phyloP scores from a whole-genome alignment of 768 basidiomycete species.

The Lentinula detonsa region DNA sequence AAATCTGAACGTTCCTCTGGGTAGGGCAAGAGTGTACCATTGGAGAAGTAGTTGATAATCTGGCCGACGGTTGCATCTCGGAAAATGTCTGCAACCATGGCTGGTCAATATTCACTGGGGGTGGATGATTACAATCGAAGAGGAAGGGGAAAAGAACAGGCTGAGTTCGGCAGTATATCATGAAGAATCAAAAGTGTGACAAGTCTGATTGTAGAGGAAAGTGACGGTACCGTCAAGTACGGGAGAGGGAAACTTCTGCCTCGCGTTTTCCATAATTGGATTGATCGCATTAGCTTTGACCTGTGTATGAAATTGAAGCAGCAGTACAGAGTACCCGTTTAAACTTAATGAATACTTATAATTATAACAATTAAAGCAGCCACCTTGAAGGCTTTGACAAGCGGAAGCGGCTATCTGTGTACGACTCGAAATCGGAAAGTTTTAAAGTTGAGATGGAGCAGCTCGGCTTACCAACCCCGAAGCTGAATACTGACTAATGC shows the following conservation, averaged over 20 bases:
- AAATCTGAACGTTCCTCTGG: constrained; percentile 14
- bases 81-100: constrained; percentile 12
- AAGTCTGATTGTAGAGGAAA: neutral
- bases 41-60: constrained; percentile 19
- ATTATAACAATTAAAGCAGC: no score
- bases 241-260: neutral
- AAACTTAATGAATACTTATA: no score
- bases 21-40: constrained; percentile 14
- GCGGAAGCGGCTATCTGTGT: neutral
- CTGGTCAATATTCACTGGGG: no score
- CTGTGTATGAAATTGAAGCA: neutral
- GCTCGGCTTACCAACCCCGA: neutral
- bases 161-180: neutral
- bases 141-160: neutral
- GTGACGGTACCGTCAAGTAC: neutral
- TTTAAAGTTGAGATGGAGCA: neutral
- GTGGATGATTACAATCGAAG: neutral
- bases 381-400: neutral
- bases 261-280: neutral
- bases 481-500: neutral
- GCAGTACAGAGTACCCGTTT: no score
- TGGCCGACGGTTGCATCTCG: constrained; percentile 24
- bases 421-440: neutral
- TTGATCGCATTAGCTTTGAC: neutral
- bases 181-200: neutral